phyloP scores from a whole-genome alignment of 306 rosid species.

The Fagus crenata region DNA sequence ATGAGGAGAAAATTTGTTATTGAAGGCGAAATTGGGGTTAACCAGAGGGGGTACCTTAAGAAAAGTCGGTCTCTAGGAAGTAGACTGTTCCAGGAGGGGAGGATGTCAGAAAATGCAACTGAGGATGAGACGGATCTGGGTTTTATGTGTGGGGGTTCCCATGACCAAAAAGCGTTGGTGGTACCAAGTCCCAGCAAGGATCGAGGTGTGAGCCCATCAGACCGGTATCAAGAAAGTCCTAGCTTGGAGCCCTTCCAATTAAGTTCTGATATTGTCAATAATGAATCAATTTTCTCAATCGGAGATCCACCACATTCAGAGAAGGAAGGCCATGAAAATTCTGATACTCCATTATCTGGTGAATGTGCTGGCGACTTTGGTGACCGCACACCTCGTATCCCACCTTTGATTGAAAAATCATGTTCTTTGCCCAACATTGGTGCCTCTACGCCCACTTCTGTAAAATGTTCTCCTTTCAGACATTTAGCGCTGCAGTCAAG shows the following conservation, averaged over 20 bases:
- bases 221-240: conserved; percentile 28
- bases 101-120: conserved; percentile 27
- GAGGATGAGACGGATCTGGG: conserved; percentile 48
- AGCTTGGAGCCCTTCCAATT: conserved; percentile 30
- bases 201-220: conserved; percentile 35
- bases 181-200: conserved; percentile 34
- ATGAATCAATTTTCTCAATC: conserved; percentile 48
- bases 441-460: conserved; percentile 38
- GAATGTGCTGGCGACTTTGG: conserved; percentile 42
- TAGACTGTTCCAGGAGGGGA: conserved; percentile 48
- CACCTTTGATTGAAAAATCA: conserved; percentile 50
- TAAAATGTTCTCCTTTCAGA: conserved; percentile 27
- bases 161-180: conserved; percentile 29
- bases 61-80: conserved; percentile 70
- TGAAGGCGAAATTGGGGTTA: conserved; percentile 31
- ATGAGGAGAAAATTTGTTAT: conserved; percentile 29
- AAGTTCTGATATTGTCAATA: conserved; percentile 36
- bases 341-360: conserved; percentile 45
- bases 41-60: conserved; percentile 31
- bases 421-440: conserved; percentile 55
- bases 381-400: conserved; percentile 30
- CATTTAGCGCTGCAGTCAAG: conserved; percentile 45
- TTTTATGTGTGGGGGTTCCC: conserved; percentile 39
- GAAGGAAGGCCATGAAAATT: conserved; percentile 51
- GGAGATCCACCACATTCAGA: conserved; percentile 50